Evolutionary conservation across 2,329 filamentous ascomycete genomes (phyloP), one percentile per base, ranked within the genome.

Genomic region (Graphium sp.): DNA sequence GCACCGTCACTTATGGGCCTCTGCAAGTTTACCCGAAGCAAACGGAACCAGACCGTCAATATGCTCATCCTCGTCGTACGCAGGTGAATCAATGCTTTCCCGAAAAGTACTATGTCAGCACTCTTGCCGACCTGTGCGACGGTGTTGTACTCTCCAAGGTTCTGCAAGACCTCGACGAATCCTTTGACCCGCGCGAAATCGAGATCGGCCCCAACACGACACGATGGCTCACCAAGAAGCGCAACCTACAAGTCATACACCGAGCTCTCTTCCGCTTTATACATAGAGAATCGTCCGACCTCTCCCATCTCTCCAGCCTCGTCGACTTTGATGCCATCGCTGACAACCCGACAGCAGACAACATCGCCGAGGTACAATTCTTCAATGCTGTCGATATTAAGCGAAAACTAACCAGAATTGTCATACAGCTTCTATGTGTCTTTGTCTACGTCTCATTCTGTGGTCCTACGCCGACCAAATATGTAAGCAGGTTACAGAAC

Each of bases 391-490:
- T n/a, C n/a, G n/a, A n/a, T n/a, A n/a, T n/a, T n/a, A 7, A 22
- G 32, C 19, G 11, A 14, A 21, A 6, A 37, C 48, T 37, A 45
- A 53, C 31, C 9, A 10, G 4, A 14, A 19, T 23, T 37, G 50
- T 49, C 25, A 50, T 56, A 32, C 55, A 75, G 55, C 55, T 78
- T 28, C 53, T 78, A 23, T 68, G 69, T 33, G 56, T 77, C 31
- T 61, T 77, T 43, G 55, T 78, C 14, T 62, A 47, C 10, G 52
- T 73, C n/a, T 68, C 68, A 16, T 63, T 73, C 36, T 60, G 64
- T 42, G 71, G 70, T 9, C 61, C 66, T 16, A 62, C 68, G 30
- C 60, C 60, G 32, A 55, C 57, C 19, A 53, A 53, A 40, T 73
- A 71, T 41, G 58, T 76, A 24, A 46, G 45, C 6, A 47, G 48